These are phyloP conservation scores for Tubosaeta brunneosetosa DNA, from an alignment of 768 basidiomycete genomes.

Conservation along the genomic window DNA sequence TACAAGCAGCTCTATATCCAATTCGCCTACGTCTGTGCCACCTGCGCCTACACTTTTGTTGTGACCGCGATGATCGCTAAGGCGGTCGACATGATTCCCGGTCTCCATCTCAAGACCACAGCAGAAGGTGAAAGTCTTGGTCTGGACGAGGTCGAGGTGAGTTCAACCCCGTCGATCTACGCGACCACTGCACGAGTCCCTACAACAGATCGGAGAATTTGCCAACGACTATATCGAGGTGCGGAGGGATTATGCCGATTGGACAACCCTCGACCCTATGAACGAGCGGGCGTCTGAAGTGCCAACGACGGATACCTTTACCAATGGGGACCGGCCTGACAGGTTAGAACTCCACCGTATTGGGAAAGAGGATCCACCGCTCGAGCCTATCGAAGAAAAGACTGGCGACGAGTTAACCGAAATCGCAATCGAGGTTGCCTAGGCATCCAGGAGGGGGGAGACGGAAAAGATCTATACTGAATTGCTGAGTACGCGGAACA, in stretches of 20 bases:
- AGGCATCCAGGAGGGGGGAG: not conserved
- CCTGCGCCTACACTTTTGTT: conserved; percentile 55
- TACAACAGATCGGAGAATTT: conserved; percentile 58
- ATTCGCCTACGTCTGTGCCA: conserved; percentile 57
- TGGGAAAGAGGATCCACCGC: conserved; percentile 12
- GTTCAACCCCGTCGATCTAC: conserved; percentile 8
- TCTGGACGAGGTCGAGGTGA: conserved; percentile 69
- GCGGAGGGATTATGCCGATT: conserved; percentile 60
- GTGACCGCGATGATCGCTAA: conserved; percentile 60
- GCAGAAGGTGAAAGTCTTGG: conserved; percentile 57
- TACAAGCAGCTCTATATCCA: conserved; percentile 82
- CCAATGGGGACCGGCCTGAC: conserved; percentile 38
- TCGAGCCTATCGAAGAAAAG: conserved; percentile 18
- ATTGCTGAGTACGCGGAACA: not conserved
- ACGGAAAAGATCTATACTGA: not conserved
- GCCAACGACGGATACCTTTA: conserved; percentile 9
- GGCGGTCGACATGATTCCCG: conserved; percentile 51
- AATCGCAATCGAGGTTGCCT: not conserved
- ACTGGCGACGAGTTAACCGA: not conserved
- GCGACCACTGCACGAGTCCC: not conserved
- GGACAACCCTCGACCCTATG: conserved; percentile 29
- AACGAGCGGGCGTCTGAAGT: conserved; percentile 5
- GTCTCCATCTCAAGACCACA: conserved; percentile 49
- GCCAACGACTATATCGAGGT: conserved; percentile 68
- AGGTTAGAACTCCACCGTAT: conserved; percentile 25